Percentiles rank a stretch among this genome's conserved stretches.
phyloP scores from a whole-genome alignment of 2,329 filamentous ascomycete genomes.

The Calonectria honghensis region DNA sequence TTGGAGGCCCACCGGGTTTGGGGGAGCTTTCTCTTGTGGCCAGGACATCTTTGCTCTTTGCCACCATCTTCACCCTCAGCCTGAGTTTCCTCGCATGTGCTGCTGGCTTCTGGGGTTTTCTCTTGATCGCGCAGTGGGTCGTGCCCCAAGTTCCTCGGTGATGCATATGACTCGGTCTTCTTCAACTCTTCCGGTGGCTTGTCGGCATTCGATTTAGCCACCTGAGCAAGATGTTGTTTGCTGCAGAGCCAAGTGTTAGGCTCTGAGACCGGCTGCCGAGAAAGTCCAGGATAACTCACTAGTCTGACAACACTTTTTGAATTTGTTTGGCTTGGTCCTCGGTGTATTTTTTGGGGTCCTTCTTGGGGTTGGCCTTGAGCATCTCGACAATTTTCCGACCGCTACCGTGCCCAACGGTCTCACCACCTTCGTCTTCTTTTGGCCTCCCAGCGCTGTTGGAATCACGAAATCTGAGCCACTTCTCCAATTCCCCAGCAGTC shows the following conservation, averaged over 20 bases:
- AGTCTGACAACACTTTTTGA: slow-evolving; percentile 78
- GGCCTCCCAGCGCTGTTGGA: slow-evolving; percentile 76
- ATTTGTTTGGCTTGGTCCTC: slow-evolving; percentile 75
- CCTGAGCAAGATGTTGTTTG: slow-evolving; percentile 80
- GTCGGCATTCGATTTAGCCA: slow-evolving; percentile 74
- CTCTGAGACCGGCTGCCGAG: neutral
- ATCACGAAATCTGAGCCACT: slow-evolving; percentile 76
- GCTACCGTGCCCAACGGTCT: slow-evolving; percentile 79
- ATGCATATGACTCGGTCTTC: slow-evolving; percentile 73
- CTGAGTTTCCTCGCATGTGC: neutral
- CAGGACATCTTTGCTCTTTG: slow-evolving; percentile 37
- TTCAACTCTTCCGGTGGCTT: slow-evolving; percentile 67
- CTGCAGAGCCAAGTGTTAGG: slow-evolving; percentile 46
- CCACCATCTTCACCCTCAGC: slow-evolving; percentile 39
- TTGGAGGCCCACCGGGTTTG: slow-evolving; percentile 52
- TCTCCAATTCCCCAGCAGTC: slow-evolving; percentile 75
- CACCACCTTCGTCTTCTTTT: slow-evolving; percentile 74
- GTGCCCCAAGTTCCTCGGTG: slow-evolving; percentile 78
- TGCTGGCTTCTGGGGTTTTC: neutral
- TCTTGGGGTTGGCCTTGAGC: slow-evolving; percentile 76
- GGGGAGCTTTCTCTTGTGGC: slow-evolving; percentile 54
- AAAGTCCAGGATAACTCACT: slow-evolving; percentile 56
- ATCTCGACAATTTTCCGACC: slow-evolving; percentile 79
- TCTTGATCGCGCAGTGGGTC: slow-evolving; percentile 67
- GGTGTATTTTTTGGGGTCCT: slow-evolving; percentile 73